Evolutionary conservation across 176 grass and related monocot genomes (phyloP), one percentile per base, ranked within the genome.

Genomic region (Oryza punctata): DNA sequence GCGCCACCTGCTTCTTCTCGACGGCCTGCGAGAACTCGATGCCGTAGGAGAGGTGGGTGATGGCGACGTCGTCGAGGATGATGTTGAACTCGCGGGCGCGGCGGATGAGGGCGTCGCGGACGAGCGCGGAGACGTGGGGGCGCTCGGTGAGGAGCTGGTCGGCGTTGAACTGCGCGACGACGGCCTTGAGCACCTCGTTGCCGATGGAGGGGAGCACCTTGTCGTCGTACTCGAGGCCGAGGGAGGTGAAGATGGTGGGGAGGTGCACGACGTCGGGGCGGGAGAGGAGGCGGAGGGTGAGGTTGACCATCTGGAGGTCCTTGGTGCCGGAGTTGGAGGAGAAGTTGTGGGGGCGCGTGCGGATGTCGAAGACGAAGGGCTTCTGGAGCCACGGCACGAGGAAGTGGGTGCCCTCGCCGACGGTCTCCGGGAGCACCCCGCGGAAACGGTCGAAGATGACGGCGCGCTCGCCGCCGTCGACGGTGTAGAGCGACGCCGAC

Each of bases 1-100:
- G 97, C 15, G 97, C 97, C 44, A 99, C 97, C 91, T 99, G 97
- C 88, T 99, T 99, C 93, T 99, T 99, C 89, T 99, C 97, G 33
- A 99, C 97, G 71, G 97, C 97, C 60, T 57, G 88, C 28, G 97
- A 99, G 91, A 99, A 99, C 75, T 99, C 97, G 12, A 84, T 41
- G 8, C 97, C 97, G 70, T 99, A 99, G 4, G 93, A 96, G 71
- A 99, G 97, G 86, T 99, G 93, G 65, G 97, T 99, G 83, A 99
- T 99, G 38, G 97, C 93, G 78, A 99, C 93, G 69, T 99, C 97
- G 67, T 99, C 97, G 25, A 99, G 97, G 63, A 99, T 87, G 70
- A 99, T 99, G 88, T 99, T 87, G 84, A 99, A 99, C 87, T 99
- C 97, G 19, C 91, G 85, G 2, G 96, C 96, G 43, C 96, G 91